Evolutionary conservation across 2,329 filamentous ascomycete species (phyloP).

Genomic region (Claviceps purpurea): DNA sequence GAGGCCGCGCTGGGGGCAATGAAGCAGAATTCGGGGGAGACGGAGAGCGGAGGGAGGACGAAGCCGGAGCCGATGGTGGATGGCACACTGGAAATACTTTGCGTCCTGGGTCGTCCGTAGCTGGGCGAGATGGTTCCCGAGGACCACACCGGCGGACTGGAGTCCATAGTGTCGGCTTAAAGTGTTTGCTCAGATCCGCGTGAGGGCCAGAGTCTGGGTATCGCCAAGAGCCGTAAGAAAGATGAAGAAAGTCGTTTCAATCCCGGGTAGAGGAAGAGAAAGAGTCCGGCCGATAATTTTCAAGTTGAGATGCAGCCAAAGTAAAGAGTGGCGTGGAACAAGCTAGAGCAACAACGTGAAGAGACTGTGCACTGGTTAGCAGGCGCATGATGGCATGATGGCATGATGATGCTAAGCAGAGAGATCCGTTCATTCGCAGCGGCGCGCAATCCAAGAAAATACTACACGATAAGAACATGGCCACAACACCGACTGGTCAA

Average conservation of each 20-base stretch:
- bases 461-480: too few relatives aligned
- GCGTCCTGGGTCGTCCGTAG: conserved; percentile 34
- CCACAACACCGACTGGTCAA: too few relatives aligned
- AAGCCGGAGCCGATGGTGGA: conserved; percentile 46
- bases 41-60: conserved; percentile 50
- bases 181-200: too few relatives aligned
- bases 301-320: not conserved
- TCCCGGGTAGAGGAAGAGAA: not conserved
- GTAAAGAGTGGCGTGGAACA: not conserved
- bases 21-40: conserved; percentile 71
- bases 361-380: not conserved
- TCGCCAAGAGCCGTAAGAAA: not conserved
- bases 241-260: not conserved
- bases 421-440: not conserved
- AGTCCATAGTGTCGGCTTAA: conserved; percentile 1
- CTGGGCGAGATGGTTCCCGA: conserved; percentile 22
- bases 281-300: too few relatives aligned
- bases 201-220: too few relatives aligned
- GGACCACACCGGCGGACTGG: conserved; percentile 1
- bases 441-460: not conserved
- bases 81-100: conserved; percentile 58
- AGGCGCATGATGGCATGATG: not conserved
- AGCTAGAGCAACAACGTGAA: not conserved
- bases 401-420: not conserved
- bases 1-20: conserved; percentile 80